Conservation (phyloP, 169 alveolate species). For the Plasmodium inui region DNA sequence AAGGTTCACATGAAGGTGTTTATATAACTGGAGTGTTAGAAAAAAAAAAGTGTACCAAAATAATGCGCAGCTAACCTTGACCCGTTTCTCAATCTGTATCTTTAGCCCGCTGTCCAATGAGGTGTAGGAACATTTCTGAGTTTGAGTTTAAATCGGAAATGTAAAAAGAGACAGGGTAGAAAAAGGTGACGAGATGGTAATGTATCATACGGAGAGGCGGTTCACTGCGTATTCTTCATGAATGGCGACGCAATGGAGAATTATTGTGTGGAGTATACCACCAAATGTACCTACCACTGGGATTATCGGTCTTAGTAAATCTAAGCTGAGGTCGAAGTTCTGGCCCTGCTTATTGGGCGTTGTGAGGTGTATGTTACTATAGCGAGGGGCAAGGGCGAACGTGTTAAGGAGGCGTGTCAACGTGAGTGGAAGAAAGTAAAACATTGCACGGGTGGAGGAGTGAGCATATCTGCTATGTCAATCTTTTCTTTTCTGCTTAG, state of each 20-base stretch:
- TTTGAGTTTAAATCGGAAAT: not conserved
- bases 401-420: not conserved
- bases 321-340: slow-evolving; percentile 13
- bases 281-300: slow-evolving; percentile 39
- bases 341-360: slow-evolving; percentile 39
- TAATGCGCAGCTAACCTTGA: slow-evolving; percentile 22
- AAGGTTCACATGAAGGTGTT: not conserved
- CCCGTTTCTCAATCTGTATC: slow-evolving; percentile 32
- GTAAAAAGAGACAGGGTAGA: not conserved
- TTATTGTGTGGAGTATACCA: not conserved
- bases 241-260: not conserved
- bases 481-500: not conserved
- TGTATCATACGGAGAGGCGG: not conserved
- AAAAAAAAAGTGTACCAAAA: not conserved
- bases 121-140: slow-evolving; percentile 36
- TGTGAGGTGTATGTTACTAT: slow-evolving; percentile 47
- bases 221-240: not conserved
- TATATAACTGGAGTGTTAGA: not conserved
- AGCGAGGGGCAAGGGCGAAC: not conserved
- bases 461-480: not conserved
- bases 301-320: slow-evolving; percentile 58
- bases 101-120: slow-evolving; percentile 15
- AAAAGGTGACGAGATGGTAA: not conserved
- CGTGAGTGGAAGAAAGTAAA: not conserved
- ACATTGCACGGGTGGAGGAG: not conserved